These are phyloP conservation scores for Jackrogersella minutella DNA, from an alignment of 495 filamentous ascomycete species.

Conservation along the genomic window DNA sequence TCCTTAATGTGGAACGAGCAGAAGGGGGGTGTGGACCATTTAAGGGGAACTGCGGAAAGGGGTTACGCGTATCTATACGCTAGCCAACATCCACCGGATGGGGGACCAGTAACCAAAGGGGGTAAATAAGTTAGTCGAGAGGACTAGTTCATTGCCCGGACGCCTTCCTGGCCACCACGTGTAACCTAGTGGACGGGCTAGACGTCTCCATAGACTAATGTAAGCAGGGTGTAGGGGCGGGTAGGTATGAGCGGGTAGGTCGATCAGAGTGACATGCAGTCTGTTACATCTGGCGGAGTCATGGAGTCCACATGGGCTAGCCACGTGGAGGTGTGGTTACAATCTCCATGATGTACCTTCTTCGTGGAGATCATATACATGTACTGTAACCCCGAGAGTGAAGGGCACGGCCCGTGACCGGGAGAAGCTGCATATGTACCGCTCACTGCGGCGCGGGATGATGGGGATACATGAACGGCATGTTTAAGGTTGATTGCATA, in stretches of 20 bases:
- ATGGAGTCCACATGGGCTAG: neutral
- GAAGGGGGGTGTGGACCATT: too few species aligned
- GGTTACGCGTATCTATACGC: neutral
- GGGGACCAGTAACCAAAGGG: neutral
- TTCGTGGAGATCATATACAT: neutral
- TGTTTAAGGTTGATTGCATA: conserved; percentile 4
- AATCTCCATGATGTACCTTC: neutral
- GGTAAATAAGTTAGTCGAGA: neutral
- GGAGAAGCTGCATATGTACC: neutral
- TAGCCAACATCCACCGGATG: neutral
- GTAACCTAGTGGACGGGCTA: neutral
- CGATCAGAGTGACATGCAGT: neutral
- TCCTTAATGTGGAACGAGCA: neutral
- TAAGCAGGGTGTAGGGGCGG: neutral
- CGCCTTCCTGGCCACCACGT: conserved; percentile 3
- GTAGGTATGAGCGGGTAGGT: neutral
- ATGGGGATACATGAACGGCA: neutral
- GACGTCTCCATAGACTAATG: neutral
- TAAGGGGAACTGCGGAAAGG: conserved; percentile 36
- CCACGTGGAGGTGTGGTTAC: neutral
- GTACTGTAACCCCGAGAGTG: neutral
- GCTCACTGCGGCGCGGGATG: neutral
- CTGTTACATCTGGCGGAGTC: neutral
- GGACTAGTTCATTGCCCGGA: neutral
- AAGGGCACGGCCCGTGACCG: neutral